Evolutionary conservation across 1,139 yeast species (phyloP).

Genomic region (Sugiyamaella pinicola): DNA sequence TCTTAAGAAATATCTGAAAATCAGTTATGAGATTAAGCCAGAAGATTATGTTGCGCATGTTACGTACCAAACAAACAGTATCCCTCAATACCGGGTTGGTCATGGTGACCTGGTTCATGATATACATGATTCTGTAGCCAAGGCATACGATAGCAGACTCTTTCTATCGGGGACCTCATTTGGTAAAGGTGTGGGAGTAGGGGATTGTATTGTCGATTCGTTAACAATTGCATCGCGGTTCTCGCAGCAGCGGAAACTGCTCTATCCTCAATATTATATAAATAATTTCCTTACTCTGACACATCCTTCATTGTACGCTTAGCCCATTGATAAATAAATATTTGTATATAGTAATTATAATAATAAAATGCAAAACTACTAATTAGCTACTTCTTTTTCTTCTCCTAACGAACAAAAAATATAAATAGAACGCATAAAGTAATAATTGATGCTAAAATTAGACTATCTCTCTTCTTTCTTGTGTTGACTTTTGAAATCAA

Average conservation of each 20-base stretch:
- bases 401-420: conserved; percentile 55
- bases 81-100: conserved; percentile 83
- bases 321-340: conserved; percentile 8
- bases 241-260: conserved; percentile 37
- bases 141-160: conserved; percentile 49
- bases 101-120: conserved; percentile 54
- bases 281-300: conserved; percentile 34
- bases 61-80: conserved; percentile 53
- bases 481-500: conserved; percentile 81
- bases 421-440: conserved; percentile 71
- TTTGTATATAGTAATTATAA: conserved; percentile 12
- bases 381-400: too few relatives aligned
- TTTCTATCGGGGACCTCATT: conserved; percentile 81
- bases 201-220: conserved; percentile 75
- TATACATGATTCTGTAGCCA: conserved; percentile 43
- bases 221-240: conserved; percentile 56
- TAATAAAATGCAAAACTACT: conserved; percentile 9
- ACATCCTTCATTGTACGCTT: conserved; percentile 30
- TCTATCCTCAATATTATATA: conserved; percentile 38
- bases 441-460: conserved; percentile 77
- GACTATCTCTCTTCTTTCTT: conserved; percentile 82
- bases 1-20: conserved; percentile 51
- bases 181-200: conserved; percentile 85
- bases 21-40: conserved; percentile 47
- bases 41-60: conserved; percentile 42